Base-by-base conservation (phyloP, 2,329 filamentous ascomycete genomes). In the Acephala macrosclerotiorum region DNA sequence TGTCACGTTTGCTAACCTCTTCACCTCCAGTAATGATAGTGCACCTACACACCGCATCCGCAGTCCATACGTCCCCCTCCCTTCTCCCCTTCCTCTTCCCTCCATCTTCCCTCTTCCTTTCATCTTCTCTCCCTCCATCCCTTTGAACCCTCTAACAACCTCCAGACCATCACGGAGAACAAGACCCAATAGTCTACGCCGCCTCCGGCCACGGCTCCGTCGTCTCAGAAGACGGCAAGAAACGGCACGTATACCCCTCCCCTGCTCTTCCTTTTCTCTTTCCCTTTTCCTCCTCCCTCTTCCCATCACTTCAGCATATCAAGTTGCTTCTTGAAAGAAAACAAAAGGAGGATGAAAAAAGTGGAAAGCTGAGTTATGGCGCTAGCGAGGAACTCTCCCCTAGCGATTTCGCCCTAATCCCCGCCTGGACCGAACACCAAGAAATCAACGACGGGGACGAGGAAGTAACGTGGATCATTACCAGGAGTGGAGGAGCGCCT, bases 351-450 rank as follows among this genome's bases (percentile, higher is more conserved):
- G 42, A 2, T 8, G 42, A 3, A 29, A 51, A 26, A 26, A 51
- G 18, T 25, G 3, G 5, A 51, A 67, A n/a, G n/a, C n/a, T n/a
- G n/a, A n/a, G n/a, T n/a, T n/a, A n/a, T n/a, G n/a, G n/a, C n/a
- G n/a, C n/a, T n/a, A 83, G 84, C 38, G 83, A 90, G 67, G 79
- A 85, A 20, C 80, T 93, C 7, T 77, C 77, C 1, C 81, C 86
- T 0, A 90, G 91, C 0, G 90, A 92, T 75, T 93, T 91, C 76
- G 89, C 89, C 2, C 82, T 91, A 62, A 84, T 93, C 14, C 90
- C 90, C 0, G 85, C 89, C 0, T 91, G 85, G 82, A 86, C 87
- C 0, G 89, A 93, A 75, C 89, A 93, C 77, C 89, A 92, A 75
- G 84, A 89, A 61, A 80, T 89, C 22, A 93, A 93, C 71, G 85